Evolutionary conservation across 495 filamentous ascomycete species (phyloP).

Genomic region (Neurospora sp.): DNA sequence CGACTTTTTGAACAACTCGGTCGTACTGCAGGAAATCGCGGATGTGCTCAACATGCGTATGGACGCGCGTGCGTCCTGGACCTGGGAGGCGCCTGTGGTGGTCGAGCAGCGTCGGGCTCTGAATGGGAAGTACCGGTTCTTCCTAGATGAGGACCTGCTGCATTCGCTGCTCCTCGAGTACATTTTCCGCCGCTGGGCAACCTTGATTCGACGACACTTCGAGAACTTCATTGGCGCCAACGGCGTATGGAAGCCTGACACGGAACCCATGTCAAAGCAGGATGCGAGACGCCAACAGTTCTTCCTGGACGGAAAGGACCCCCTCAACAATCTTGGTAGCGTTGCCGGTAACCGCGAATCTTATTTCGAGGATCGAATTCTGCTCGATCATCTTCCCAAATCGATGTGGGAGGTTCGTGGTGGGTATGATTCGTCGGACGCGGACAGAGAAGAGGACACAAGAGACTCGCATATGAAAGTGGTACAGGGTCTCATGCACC

Average conservation of each 20-base stretch:
- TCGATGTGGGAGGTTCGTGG: slow-evolving; percentile 21
- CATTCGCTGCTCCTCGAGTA: slow-evolving; percentile 56
- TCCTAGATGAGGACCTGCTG: slow-evolving; percentile 58
- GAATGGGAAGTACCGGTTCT: slow-evolving; percentile 59
- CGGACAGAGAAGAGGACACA: slow-evolving; percentile 10
- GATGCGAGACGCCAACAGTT: slow-evolving; percentile 13
- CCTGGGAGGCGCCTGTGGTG: slow-evolving; percentile 34
- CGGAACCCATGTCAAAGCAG: slow-evolving; percentile 10
- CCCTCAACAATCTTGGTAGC: not conserved
- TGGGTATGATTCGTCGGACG: slow-evolving; percentile 8
- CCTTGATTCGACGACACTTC: slow-evolving; percentile 5
- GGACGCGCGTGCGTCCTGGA: slow-evolving; percentile 46
- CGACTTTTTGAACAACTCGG: slow-evolving; percentile 48
- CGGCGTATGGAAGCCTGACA: slow-evolving; percentile 23
- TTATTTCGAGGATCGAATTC: slow-evolving; percentile 18
- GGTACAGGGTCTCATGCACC: slow-evolving; percentile 51
- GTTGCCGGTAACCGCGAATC: slow-evolving; percentile 3
- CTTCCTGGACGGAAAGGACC: slow-evolving; percentile 6
- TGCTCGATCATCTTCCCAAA: slow-evolving; percentile 41
- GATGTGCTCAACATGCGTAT: slow-evolving; percentile 64
- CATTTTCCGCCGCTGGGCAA: slow-evolving; percentile 36
- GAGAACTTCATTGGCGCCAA: slow-evolving; percentile 41
- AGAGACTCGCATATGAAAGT: slow-evolving; percentile 15
- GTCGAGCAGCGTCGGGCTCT: slow-evolving; percentile 43
- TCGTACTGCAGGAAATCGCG: slow-evolving; percentile 50